Conservation (phyloP, 345 rosid genomes). For the Corchorus olitorius region DNA sequence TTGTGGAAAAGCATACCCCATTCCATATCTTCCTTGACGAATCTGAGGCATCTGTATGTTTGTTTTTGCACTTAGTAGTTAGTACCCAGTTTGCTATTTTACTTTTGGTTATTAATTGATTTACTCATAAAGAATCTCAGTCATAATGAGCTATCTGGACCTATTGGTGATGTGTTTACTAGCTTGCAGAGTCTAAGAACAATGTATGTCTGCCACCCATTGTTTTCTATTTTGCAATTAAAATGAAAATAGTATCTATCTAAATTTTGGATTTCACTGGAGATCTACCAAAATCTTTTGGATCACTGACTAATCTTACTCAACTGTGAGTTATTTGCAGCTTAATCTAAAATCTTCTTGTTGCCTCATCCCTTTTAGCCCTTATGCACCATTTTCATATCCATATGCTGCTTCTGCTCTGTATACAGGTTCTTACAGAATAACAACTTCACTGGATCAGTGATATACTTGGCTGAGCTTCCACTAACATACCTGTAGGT, state of each 20-base stretch:
- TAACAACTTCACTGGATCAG: slow-evolving; percentile 89
- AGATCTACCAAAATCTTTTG: slow-evolving; percentile 88
- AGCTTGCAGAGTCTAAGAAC: slow-evolving; percentile 64
- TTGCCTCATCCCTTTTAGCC: background rate
- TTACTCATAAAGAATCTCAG: slow-evolving; percentile 51
- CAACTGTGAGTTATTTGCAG: slow-evolving; percentile 57
- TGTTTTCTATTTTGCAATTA: slow-evolving; percentile 10
- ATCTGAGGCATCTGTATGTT: slow-evolving; percentile 71
- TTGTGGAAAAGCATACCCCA: slow-evolving; percentile 66
- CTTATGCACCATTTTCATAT: slow-evolving; percentile 5
- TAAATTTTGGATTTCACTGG: slow-evolving; percentile 51
- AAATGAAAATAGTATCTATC: background rate
- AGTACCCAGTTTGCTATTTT: background rate
- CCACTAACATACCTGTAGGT: slow-evolving; percentile 77
- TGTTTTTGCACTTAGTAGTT: slow-evolving; percentile 16
- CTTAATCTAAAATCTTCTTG: slow-evolving; percentile 15
- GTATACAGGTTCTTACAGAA: slow-evolving; percentile 73
- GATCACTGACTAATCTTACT: slow-evolving; percentile 62
- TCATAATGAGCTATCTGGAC: slow-evolving; percentile 76
- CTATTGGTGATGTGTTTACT: slow-evolving; percentile 80
- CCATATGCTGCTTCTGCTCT: background rate
- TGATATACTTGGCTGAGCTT: slow-evolving; percentile 72
- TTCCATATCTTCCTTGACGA: slow-evolving; percentile 55
- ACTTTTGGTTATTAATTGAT: slow-evolving; percentile 12
- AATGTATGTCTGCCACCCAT: slow-evolving; percentile 51